Evolutionary conservation across 192 early-diverging fungal species (phyloP).

Genomic region (Coemansia furcata): DNA sequence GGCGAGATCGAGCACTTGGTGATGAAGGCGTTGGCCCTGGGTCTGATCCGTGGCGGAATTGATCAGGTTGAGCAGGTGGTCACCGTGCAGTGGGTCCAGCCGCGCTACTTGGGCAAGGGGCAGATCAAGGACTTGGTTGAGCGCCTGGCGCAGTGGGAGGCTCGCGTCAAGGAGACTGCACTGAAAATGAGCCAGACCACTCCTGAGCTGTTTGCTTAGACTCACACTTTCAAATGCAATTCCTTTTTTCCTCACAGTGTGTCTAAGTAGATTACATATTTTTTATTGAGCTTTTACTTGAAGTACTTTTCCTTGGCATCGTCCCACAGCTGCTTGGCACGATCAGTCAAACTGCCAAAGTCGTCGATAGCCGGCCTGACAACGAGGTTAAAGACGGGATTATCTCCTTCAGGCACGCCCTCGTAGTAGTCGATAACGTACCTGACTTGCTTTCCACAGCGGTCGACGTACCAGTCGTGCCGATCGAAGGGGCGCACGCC

Average conservation of each 20-base stretch:
- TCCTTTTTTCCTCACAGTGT: not conserved
- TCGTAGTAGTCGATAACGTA: slow-evolving; percentile 98
- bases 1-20: slow-evolving; percentile 90
- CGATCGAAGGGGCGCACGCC: slow-evolving; percentile 92
- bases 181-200: slow-evolving; percentile 42
- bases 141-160: slow-evolving; percentile 82
- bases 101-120: slow-evolving; percentile 86
- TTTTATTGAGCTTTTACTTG: not conserved
- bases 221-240: not conserved
- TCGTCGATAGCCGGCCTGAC: slow-evolving; percentile 93
- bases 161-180: slow-evolving; percentile 63
- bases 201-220: slow-evolving; percentile 45
- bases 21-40: slow-evolving; percentile 96
- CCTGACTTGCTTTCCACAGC: slow-evolving; percentile 85
- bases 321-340: slow-evolving; percentile 61
- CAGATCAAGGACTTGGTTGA: slow-evolving; percentile 86
- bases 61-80: slow-evolving; percentile 93
- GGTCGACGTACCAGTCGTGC: slow-evolving; percentile 94
- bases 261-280: slow-evolving; percentile 7
- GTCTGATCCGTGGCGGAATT: slow-evolving; percentile 88
- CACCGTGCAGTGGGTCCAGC: slow-evolving; percentile 95
- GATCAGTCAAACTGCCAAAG: slow-evolving; percentile 58
- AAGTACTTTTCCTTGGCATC: slow-evolving; percentile 46
- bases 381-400: slow-evolving; percentile 87
- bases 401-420: slow-evolving; percentile 67